A percentile compares a stretch with the other conserved stretches of the same genome.
Evolutionary conservation across 495 filamentous ascomycete genomes (phyloP).

Genomic region (Trypethelium eluteriae): DNA sequence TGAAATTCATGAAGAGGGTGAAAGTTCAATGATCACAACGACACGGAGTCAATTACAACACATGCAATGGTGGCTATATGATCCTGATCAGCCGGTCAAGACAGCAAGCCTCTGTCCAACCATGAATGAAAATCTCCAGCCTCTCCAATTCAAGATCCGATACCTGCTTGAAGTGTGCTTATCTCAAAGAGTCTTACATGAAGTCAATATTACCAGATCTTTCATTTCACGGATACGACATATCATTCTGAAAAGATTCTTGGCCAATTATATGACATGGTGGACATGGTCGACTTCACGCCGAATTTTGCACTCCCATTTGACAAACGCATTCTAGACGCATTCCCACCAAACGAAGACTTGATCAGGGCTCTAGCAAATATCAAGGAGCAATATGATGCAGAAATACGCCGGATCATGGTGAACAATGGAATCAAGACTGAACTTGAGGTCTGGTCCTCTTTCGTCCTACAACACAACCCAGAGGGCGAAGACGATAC

Average conservation of each 20-base stretch:
- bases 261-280: conserved; percentile 73
- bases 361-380: conserved; percentile 51
- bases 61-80: too few relatives aligned
- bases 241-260: conserved; percentile 68
- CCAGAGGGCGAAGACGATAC: conserved; percentile 67
- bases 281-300: conserved; percentile 58
- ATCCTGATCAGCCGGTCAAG: too few relatives aligned
- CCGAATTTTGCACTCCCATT: conserved; percentile 64
- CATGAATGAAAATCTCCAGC: conserved; percentile 31
- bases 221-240: conserved; percentile 53
- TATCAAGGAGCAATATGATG: conserved; percentile 73
- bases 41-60: too few relatives aligned
- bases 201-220: conserved; percentile 57
- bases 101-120: neutral
- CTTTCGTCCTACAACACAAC: conserved; percentile 69
- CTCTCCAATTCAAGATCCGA: conserved; percentile 62
- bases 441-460: conserved; percentile 86
- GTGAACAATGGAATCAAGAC: conserved; percentile 76
- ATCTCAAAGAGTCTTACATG: conserved; percentile 69
- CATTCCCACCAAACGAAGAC: conserved; percentile 42
- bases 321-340: conserved; percentile 65
- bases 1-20: too few relatives aligned
- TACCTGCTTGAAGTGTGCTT: conserved; percentile 93
- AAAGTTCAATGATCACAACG: too few relatives aligned
- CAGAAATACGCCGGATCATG: conserved; percentile 68